Evolutionary conservation across 2,329 filamentous ascomycete species (phyloP).

Genomic region (Penicillium digitatum): DNA sequence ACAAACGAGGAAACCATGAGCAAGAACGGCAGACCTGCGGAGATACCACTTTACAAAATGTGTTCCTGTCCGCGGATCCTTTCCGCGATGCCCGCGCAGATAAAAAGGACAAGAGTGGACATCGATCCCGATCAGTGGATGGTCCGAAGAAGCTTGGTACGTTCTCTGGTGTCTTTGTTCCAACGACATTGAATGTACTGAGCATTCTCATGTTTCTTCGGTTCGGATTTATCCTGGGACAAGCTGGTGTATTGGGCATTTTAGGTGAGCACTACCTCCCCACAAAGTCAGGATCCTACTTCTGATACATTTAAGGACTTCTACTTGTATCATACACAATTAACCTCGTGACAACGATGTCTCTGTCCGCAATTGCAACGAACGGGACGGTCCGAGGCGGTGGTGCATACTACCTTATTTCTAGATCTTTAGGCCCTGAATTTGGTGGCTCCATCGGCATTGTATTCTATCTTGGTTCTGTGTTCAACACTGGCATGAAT

Average conservation of each 20-base stretch:
- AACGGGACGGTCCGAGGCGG: slow-evolving; percentile 86
- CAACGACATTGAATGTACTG: slow-evolving; percentile 81
- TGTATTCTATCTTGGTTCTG: slow-evolving; percentile 85
- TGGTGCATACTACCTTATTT: slow-evolving; percentile 85
- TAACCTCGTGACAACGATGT: slow-evolving; percentile 79
- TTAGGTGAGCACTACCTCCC: slow-evolving; percentile 54
- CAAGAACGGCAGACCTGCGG: slow-evolving; percentile 6
- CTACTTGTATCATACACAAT: slow-evolving; percentile 73
- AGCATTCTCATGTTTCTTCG: slow-evolving; percentile 91
- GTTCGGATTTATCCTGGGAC: slow-evolving; percentile 79
- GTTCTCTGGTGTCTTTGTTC: slow-evolving; percentile 77
- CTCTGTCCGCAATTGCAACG: slow-evolving; percentile 81
- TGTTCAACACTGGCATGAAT: slow-evolving; percentile 82
- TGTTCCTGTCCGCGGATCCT: slow-evolving; percentile 19
- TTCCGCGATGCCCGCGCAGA: slow-evolving; percentile 27
- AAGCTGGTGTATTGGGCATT: slow-evolving; percentile 74
- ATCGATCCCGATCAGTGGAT: slow-evolving; percentile 26
- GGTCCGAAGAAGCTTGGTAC: slow-evolving; percentile 64
- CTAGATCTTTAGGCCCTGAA: slow-evolving; percentile 77
- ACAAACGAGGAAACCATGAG: slow-evolving; percentile 8
- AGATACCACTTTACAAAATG: slow-evolving; percentile 10
- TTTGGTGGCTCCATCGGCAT: slow-evolving; percentile 86
- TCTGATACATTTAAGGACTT: slow-evolving; percentile 52
- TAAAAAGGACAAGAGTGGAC: slow-evolving; percentile 31
- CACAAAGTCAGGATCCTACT: background rate